These are phyloP conservation scores for Colletotrichum sp. DNA, from an alignment of 2,329 filamentous ascomycete species.

Conservation along the genomic window DNA sequence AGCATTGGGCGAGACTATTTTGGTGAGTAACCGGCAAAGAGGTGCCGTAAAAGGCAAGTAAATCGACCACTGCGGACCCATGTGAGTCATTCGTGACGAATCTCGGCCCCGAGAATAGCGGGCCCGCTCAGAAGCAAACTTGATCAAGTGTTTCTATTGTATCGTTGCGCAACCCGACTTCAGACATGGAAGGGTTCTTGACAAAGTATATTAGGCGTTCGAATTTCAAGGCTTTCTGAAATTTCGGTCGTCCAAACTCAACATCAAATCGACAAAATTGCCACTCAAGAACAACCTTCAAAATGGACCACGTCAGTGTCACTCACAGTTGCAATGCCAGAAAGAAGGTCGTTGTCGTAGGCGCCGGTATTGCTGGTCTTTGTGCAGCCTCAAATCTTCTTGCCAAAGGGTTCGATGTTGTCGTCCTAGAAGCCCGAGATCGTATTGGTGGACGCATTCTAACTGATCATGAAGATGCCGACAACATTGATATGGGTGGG, in stretches of 20 bases:
- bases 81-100: background rate
- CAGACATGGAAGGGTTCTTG: background rate
- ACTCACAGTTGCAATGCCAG: background rate
- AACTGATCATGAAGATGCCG: background rate
- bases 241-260: background rate
- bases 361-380: conserved; percentile 46
- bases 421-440: conserved; percentile 54
- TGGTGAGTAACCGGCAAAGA: background rate
- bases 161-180: background rate
- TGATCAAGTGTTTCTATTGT: background rate
- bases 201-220: background rate
- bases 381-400: conserved; percentile 39
- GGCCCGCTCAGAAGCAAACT: background rate
- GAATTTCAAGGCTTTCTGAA: background rate
- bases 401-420: conserved; percentile 37
- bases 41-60: background rate
- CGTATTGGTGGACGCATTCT: conserved; percentile 58
- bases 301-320: background rate
- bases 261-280: background rate
- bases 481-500: background rate
- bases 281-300: background rate
- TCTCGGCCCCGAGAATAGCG: background rate
- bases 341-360: conserved; percentile 41
- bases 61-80: background rate
- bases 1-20: background rate